Conservation (phyloP, 2,329 filamentous ascomycete species). For the Penicillium sp. region DNA sequence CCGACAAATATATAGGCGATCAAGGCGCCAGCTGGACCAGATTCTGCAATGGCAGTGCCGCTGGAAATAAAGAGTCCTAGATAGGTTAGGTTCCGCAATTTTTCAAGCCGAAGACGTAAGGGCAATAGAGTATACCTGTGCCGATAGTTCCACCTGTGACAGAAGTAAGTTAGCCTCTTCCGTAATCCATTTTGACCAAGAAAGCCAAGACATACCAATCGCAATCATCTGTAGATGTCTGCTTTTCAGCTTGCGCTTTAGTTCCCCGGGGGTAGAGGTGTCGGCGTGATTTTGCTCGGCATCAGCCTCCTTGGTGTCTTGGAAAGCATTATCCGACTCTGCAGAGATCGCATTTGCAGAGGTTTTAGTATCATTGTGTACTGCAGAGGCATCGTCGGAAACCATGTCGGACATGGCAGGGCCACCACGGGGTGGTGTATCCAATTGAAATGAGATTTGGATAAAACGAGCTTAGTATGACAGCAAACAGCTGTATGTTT, state of each 20-base stretch:
- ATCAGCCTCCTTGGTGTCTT: conserved; percentile 20
- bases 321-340: conserved; percentile 13
- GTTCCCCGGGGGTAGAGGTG: conserved; percentile 16
- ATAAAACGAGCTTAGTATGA: neutral
- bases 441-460: neutral
- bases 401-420: conserved; percentile 13
- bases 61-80: conserved; percentile 67
- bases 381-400: conserved; percentile 9
- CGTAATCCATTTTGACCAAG: neutral
- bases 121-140: conserved; percentile 17
- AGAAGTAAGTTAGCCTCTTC: conserved; percentile 10
- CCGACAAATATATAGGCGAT: conserved; percentile 70
- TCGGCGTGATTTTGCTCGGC: conserved; percentile 18
- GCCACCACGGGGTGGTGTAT: neutral
- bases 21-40: conserved; percentile 65
- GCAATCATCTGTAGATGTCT: conserved; percentile 29
- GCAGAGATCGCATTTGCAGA: conserved; percentile 1
- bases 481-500: neutral
- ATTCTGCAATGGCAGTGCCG: conserved; percentile 60
- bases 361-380: neutral
- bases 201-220: conserved; percentile 19
- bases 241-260: conserved; percentile 28
- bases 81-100: conserved; percentile 6
- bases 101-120: neutral
- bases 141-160: conserved; percentile 25